phyloP scores from a whole-genome alignment of 169 alveolate species.

The Plasmodium vivax region DNA sequence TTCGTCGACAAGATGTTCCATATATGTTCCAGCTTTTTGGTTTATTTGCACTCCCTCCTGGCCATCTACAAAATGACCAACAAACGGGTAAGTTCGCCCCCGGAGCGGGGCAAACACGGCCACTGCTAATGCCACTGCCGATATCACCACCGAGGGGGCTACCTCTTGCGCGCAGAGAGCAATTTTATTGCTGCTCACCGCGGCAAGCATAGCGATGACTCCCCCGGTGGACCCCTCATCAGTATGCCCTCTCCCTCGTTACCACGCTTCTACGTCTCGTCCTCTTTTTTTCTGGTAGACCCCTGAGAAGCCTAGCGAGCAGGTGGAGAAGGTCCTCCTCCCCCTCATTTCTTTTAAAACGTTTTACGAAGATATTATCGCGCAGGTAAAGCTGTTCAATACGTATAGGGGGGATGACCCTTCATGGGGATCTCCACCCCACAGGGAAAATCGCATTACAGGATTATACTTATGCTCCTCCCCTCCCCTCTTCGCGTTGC shows the following conservation, averaged over 20 bases:
- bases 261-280: neutral
- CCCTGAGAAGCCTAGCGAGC: conserved; percentile 72
- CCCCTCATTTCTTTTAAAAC: conserved; percentile 57
- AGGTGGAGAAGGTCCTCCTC: conserved; percentile 56
- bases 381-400: conserved; percentile 9
- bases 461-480: neutral
- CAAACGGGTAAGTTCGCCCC: conserved; percentile 24
- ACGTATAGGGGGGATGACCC: neutral
- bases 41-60: conserved; percentile 64
- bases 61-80: conserved; percentile 65
- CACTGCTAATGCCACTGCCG: no score
- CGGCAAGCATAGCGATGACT: neutral
- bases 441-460: neutral
- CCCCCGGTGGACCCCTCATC: neutral
- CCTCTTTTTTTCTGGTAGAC: neutral
- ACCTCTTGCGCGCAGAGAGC: neutral
- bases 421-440: neutral
- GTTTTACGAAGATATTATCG: conserved; percentile 38
- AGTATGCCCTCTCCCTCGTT: neutral
- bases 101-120: no score
- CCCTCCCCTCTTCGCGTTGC: neutral
- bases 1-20: conserved; percentile 70
- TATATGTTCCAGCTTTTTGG: conserved; percentile 61
- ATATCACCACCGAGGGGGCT: neutral
- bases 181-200: neutral